Conservation (phyloP, 768 basidiomycete species). For the Gymnopilus dilepis region DNA sequence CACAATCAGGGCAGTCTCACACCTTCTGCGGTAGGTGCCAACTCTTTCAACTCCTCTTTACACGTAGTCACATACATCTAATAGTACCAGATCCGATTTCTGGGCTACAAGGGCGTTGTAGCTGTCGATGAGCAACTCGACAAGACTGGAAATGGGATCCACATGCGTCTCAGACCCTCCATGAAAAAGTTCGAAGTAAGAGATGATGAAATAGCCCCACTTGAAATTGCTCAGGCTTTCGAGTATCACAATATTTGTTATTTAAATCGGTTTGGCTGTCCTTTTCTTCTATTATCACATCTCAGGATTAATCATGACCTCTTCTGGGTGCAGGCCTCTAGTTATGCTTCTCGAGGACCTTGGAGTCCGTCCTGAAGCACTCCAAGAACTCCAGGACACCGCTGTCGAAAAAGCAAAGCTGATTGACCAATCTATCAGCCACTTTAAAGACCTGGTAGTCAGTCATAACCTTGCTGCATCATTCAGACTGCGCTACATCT, state of each 20-base stretch:
- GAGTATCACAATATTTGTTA: slow-evolving; percentile 63
- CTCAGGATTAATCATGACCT: neutral
- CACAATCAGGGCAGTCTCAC: slow-evolving; percentile 41
- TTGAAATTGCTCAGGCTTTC: slow-evolving; percentile 77
- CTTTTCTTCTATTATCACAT: neutral
- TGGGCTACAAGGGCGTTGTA: slow-evolving; percentile 86
- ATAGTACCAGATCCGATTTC: slow-evolving; percentile 80
- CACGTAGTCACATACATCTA: slow-evolving; percentile 10
- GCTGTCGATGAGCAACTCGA: slow-evolving; percentile 63
- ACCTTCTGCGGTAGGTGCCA: slow-evolving; percentile 64
- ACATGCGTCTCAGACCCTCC: slow-evolving; percentile 71
- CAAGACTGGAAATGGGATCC: slow-evolving; percentile 49
- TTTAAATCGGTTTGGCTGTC: slow-evolving; percentile 69
- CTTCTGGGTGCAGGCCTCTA: slow-evolving; percentile 53
- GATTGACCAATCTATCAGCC: slow-evolving; percentile 59
- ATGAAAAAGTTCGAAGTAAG: slow-evolving; percentile 78
- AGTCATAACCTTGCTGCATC: slow-evolving; percentile 47
- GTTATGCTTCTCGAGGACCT: slow-evolving; percentile 83
- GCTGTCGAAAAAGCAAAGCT: slow-evolving; percentile 62
- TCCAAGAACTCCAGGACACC: slow-evolving; percentile 64
- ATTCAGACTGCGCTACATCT: slow-evolving; percentile 56
- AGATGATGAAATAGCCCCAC: slow-evolving; percentile 53
- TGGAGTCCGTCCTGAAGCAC: slow-evolving; percentile 61
- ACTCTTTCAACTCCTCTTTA: neutral
- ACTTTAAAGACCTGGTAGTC: slow-evolving; percentile 55